Evolutionary conservation across 345 rosid species (phyloP), one percentile per base, ranked within the genome.

Genomic region (Rhizophora mangle): DNA sequence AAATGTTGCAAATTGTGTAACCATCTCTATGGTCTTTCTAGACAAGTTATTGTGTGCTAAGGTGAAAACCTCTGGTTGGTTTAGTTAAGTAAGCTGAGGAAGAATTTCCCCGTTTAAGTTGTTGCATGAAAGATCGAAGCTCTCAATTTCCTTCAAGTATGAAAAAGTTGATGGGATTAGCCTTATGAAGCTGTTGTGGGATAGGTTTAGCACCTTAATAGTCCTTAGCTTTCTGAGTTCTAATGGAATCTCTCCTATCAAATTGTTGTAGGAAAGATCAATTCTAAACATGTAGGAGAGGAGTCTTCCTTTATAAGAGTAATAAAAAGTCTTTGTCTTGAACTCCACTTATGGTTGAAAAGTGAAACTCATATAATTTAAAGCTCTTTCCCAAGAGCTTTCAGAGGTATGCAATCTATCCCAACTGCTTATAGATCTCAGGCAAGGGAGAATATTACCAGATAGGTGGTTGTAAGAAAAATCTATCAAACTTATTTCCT

Each of bases 191-290:
- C 58, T 62, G 8, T 84, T 86, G 37, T 69, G 69, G 15, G 87
- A 83, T 0, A 84, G 22, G 63, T 82, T 82, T 32, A 81, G 34
- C 2, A 69, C 60, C 4, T 46, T 27, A 6, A 81, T 72, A 1
- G 1, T 26, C 2, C 26, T 27, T n/a, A 81, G 59, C 21, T 58
- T 34, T 10, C 84, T 82, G 0, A 85, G 0, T 58, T 69, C 72
- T 6, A 0, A 4, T 0, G 85, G 84, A 8, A 85, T 78, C 1
- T 57, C n/a, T 11, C 85, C 83, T 0, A 32, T 58, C 0, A 83
- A 65, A 20, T 80, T 76, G 20, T 86, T 86, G 0, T 15, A 34
- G 1, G 85, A 83, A 16, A 86, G n/a, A 64, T 85, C 84, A 3
- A 81, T 3, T 57, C 81, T 82, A 3, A 63, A 72, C 59, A 86